These are phyloP conservation scores for Boletus edulis DNA, from an alignment of 768 basidiomycete species.

Conservation along the genomic window DNA sequence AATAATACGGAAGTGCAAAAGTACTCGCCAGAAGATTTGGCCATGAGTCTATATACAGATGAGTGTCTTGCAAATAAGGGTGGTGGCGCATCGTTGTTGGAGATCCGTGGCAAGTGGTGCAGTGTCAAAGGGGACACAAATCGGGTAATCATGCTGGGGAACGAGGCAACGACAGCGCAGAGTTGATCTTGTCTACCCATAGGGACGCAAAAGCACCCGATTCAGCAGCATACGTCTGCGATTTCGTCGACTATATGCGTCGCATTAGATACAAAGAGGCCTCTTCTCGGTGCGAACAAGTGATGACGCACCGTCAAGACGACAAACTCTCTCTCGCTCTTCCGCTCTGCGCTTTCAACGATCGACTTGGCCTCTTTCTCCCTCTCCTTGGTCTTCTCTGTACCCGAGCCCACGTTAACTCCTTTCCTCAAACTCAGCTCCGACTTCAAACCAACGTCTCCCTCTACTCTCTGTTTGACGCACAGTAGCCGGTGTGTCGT, in stretches of 20 bases:
- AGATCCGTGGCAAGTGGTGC: not conserved
- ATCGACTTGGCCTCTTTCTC: slow-evolving; percentile 46
- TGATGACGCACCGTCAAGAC: slow-evolving; percentile 52
- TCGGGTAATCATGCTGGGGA: not conserved
- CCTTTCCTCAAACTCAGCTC: slow-evolving; percentile 44
- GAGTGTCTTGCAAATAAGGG: not conserved
- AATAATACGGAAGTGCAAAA: not conserved
- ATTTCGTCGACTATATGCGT: slow-evolving; percentile 42
- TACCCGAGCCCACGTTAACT: slow-evolving; percentile 2
- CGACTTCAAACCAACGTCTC: slow-evolving; percentile 44
- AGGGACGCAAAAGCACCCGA: slow-evolving; percentile 32
- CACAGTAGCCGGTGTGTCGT: slow-evolving; percentile 58
- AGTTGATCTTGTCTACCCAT: slow-evolving; percentile 43
- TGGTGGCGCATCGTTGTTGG: not conserved
- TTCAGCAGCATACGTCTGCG: slow-evolving; percentile 41
- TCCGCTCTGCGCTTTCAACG: slow-evolving; percentile 48
- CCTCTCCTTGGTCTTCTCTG: slow-evolving; percentile 37
- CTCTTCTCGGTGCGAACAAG: not conserved
- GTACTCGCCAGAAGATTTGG: not conserved
- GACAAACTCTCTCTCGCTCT: slow-evolving; percentile 58
- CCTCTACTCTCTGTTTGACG: slow-evolving; percentile 44
- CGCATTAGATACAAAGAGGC: not conserved
- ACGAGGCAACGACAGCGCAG: slow-evolving; percentile 23
- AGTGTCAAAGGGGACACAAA: not conserved
- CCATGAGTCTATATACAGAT: not conserved